phyloP scores from a whole-genome alignment of 2,329 filamentous ascomycete species.

The Aspergillus fischeri region DNA sequence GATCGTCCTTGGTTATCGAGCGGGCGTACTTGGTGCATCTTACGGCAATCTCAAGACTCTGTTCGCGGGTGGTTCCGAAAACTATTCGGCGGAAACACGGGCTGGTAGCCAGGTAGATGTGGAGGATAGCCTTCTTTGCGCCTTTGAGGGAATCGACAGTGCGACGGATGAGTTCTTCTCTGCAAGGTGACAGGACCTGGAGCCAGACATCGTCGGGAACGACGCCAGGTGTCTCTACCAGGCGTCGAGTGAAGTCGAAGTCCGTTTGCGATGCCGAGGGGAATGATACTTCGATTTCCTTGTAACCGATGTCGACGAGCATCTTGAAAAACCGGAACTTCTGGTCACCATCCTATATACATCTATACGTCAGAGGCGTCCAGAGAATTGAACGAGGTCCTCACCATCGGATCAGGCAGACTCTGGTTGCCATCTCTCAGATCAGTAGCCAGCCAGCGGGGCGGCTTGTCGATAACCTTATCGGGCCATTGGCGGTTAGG shows the following conservation, averaged over 20 bases:
- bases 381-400: constrained; percentile 18
- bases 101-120: constrained; percentile 94
- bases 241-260: constrained; percentile 85
- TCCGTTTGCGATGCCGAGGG: constrained; percentile 92
- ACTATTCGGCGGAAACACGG: constrained; percentile 91
- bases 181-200: constrained; percentile 88
- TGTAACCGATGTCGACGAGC: constrained; percentile 88
- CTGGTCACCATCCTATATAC: constrained; percentile 75
- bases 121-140: constrained; percentile 88
- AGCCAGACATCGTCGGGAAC: constrained; percentile 87
- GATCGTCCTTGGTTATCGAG: constrained; percentile 80
- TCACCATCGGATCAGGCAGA: constrained; percentile 85
- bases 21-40: constrained; percentile 82
- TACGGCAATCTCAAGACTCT: constrained; percentile 77
- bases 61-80: constrained; percentile 79
- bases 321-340: constrained; percentile 95
- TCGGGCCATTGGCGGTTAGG: constrained; percentile 69
- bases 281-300: constrained; percentile 96
- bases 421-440: constrained; percentile 92
- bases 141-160: constrained; percentile 87
- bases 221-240: constrained; percentile 78
- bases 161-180: constrained; percentile 81
- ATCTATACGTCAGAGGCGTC: not conserved
- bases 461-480: constrained; percentile 76
- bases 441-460: constrained; percentile 86